A percentile compares a stretch with the other conserved stretches of the same genome.
Conservation (phyloP, 1,284 basidiomycete genomes). For the Lentinula novae-zelandiae region DNA sequence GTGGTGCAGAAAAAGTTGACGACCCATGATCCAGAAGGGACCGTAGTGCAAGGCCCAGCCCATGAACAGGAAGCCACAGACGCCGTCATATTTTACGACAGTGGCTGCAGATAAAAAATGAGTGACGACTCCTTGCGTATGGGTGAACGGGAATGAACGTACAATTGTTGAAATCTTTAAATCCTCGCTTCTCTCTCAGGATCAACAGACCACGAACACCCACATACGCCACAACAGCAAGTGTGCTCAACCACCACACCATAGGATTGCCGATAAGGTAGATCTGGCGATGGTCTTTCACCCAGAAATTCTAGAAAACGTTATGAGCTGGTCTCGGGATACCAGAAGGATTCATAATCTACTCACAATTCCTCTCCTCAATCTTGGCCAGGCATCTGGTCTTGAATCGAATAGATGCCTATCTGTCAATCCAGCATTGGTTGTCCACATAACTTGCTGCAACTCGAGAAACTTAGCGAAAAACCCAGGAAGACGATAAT, state of each 20-base stretch:
- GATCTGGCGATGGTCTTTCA: conserved; percentile 92
- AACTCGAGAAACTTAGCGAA: conserved; percentile 89
- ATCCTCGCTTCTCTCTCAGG: conserved; percentile 88
- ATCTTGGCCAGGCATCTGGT: conserved; percentile 84
- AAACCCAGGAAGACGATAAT: conserved; percentile 87
- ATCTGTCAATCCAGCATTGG: conserved; percentile 93
- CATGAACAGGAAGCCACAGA: conserved; percentile 89
- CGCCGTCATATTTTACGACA: conserved; percentile 87
- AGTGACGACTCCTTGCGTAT: conserved; percentile 5
- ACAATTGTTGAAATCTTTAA: conserved; percentile 89
- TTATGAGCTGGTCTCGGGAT: conserved; percentile 1
- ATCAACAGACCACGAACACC: conserved; percentile 75
- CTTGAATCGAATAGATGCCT: conserved; percentile 94
- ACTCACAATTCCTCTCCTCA: conserved; percentile 90
- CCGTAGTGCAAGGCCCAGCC: conserved; percentile 95
- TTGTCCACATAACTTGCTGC: conserved; percentile 97
- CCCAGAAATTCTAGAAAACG: conserved; percentile 86
- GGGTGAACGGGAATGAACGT: conserved; percentile 27
- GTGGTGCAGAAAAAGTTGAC: conserved; percentile 96
- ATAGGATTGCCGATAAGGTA: conserved; percentile 95
- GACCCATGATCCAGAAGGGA: conserved; percentile 95
- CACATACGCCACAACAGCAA: conserved; percentile 69
- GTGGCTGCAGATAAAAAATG: conserved; percentile 49
- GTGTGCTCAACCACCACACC: conserved; percentile 85
- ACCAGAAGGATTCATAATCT: neutral